These are phyloP conservation scores for Alternaria conjuncta DNA, from an alignment of 2,329 filamentous ascomycete genomes.

Conservation along the genomic window DNA sequence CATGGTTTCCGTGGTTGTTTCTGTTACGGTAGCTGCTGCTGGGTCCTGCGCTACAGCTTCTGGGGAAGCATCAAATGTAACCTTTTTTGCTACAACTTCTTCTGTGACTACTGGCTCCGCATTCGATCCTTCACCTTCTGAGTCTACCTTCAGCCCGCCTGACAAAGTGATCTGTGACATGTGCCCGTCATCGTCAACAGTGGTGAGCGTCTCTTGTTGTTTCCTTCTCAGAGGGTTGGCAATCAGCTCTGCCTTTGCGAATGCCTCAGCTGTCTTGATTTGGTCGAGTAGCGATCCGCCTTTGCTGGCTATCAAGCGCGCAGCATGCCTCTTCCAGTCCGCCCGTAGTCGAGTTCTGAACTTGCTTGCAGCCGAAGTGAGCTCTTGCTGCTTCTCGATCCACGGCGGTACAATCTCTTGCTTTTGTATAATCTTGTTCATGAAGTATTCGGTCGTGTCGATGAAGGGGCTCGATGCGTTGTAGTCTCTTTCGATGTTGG, in stretches of 20 bases:
- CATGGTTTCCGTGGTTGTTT: conserved; percentile 21
- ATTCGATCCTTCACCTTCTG: conserved; percentile 12
- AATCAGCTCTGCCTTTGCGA: conserved; percentile 75
- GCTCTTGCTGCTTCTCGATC: conserved; percentile 98
- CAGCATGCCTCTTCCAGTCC: conserved; percentile 86
- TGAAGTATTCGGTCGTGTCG: conserved; percentile 95
- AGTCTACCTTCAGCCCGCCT: conserved; percentile 49
- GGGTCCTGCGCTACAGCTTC: conserved; percentile 3
- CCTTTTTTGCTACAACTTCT: conserved; percentile 34
- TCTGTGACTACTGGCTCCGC: conserved; percentile 28
- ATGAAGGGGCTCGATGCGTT: conserved; percentile 87
- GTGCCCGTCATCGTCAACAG: conserved; percentile 54
- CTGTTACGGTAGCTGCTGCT: background rate
- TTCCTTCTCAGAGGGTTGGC: conserved; percentile 63
- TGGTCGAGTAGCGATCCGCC: conserved; percentile 79
- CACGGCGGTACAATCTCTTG: conserved; percentile 96
- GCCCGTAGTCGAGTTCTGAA: conserved; percentile 78
- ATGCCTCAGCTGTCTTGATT: conserved; percentile 71
- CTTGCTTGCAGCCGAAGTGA: conserved; percentile 69
- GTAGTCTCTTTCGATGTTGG: conserved; percentile 79
- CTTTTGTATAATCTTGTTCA: conserved; percentile 98
- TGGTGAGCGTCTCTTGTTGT: conserved; percentile 53
- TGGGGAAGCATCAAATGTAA: conserved; percentile 17
- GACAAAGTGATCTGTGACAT: conserved; percentile 57
- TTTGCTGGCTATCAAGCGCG: conserved; percentile 75